Evolutionary conservation across 2,329 filamentous ascomycete genomes (phyloP).

Genomic region (Drechslerella stenobrocha): DNA sequence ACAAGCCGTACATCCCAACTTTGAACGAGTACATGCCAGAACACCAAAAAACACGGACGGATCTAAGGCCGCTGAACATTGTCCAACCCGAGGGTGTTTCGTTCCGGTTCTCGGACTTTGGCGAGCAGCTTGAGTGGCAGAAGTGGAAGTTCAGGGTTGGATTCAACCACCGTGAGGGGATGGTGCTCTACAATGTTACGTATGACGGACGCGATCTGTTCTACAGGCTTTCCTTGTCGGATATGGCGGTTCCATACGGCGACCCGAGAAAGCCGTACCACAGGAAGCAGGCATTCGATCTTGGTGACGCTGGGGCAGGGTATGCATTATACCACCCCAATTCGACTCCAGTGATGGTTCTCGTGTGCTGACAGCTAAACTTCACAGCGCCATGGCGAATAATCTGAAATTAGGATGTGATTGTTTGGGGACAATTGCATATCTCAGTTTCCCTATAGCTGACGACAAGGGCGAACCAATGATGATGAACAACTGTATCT

Average conservation of each 20-base stretch:
- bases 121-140: slow-evolving; percentile 63
- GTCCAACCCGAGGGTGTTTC: slow-evolving; percentile 68
- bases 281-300: slow-evolving; percentile 71
- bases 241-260: slow-evolving; percentile 66
- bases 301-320: slow-evolving; percentile 63
- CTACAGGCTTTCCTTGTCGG: slow-evolving; percentile 68
- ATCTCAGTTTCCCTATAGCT: slow-evolving; percentile 64
- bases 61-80: slow-evolving; percentile 68
- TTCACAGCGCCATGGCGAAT: slow-evolving; percentile 68
- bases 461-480: slow-evolving; percentile 65
- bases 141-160: slow-evolving; percentile 67
- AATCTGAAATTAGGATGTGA: slow-evolving; percentile 71
- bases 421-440: slow-evolving; percentile 71
- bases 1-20: slow-evolving; percentile 62
- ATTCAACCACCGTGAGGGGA: slow-evolving; percentile 67
- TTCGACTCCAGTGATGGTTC: slow-evolving; percentile 2
- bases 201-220: slow-evolving; percentile 68
- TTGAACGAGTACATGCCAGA: slow-evolving; percentile 69
- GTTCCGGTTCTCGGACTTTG: slow-evolving; percentile 57
- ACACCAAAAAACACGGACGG: slow-evolving; percentile 64
- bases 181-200: slow-evolving; percentile 69
- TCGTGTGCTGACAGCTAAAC: slow-evolving; percentile 48
- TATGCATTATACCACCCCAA: slow-evolving; percentile 11
- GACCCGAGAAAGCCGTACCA: slow-evolving; percentile 70
- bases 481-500: slow-evolving; percentile 68